Base-by-base conservation (phyloP, 352 stramenopile species). In the Phytophthora megakarya region DNA sequence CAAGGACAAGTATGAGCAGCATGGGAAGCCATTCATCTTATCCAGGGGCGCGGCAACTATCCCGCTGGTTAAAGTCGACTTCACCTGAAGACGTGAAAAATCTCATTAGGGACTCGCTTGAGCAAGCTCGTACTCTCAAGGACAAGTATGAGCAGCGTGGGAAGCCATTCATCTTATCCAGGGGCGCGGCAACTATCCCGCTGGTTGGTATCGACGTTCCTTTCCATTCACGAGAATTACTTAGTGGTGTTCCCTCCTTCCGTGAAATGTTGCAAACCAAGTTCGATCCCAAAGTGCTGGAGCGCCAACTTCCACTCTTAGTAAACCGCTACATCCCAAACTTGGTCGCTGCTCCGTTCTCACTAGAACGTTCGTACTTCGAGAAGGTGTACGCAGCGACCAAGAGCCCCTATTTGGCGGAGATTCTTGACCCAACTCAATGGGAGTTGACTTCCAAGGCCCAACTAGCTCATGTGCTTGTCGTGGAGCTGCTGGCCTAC, bases 161-260 rank as follows among this genome's bases (percentile, higher is more conserved):
- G 16, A 78, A 81, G 68, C 75, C 75, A 22, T 92, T 92, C 37
- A 77, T 62, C 1, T 59, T 95, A 12, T 37, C 86, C 6, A 73
- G 80, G 71, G 86, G 89, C 4, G 53, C 75, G 9, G 84, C 88
- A 15, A 97, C 89, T 0, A 95, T 97, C 38, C 89, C 89, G 43
- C 79, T 97, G 13, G 72, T 80, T n/a, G 87, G 87, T 22, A 95
- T 97, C 48, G 89, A 97, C 50, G 87, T 97, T n/a, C 89, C 89
- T 18, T 97, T 97, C 72, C 89, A 97, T 65, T 96, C 87, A 19
- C 65, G 81, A 35, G 81, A 93, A 64, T 74, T 97, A 7, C 80
- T 94, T n/a, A 69, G 72, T 40, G 89, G 88, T 15, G 89, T 97
- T 12, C 80, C 84, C 1, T 81, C 86, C 19, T 96, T 97, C 68